These are phyloP conservation scores for Thymus mandschuricus DNA, from an alignment of 257 asterid genomes.

Conservation along the genomic window DNA sequence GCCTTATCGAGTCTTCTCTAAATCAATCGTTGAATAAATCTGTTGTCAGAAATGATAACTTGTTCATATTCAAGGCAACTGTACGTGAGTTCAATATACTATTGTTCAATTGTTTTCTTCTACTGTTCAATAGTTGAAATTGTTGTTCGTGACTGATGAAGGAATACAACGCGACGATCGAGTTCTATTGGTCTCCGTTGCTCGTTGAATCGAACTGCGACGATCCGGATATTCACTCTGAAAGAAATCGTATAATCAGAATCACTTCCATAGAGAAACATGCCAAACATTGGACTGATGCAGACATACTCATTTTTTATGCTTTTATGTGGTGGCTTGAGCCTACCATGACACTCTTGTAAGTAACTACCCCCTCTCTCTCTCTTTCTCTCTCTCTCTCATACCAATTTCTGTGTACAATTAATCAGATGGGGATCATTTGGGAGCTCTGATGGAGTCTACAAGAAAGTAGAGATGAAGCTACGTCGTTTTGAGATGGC, in stretches of 20 bases:
- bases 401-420: no score
- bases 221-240: conserved; percentile 44
- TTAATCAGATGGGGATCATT: no score
- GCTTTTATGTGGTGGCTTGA: conserved; percentile 52
- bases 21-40: conserved; percentile 24
- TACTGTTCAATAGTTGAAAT: no score
- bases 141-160: conserved; percentile 43
- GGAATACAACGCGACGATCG: conserved; percentile 62
- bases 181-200: conserved; percentile 67
- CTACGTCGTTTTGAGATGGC: conserved; percentile 26
- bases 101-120: no score
- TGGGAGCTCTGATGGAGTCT: no score
- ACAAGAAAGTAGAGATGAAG: neutral
- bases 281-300: conserved; percentile 60
- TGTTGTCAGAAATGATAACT: conserved; percentile 13
- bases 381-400: neutral
- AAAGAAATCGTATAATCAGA: conserved; percentile 42
- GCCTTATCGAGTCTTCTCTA: conserved; percentile 45
- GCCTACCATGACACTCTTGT: conserved; percentile 52
- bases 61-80: conserved; percentile 32
- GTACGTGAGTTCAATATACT: conserved; percentile 22
- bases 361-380: conserved; percentile 20
- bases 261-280: conserved; percentile 54
- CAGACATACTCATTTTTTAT: conserved; percentile 63
- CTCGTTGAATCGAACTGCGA: conserved; percentile 68